Percentiles rank a stretch among this genome's conserved stretches.
These are phyloP conservation scores for Saccharomycopsis capsularis DNA, from an alignment of 805 yeast species.

Conservation along the genomic window DNA sequence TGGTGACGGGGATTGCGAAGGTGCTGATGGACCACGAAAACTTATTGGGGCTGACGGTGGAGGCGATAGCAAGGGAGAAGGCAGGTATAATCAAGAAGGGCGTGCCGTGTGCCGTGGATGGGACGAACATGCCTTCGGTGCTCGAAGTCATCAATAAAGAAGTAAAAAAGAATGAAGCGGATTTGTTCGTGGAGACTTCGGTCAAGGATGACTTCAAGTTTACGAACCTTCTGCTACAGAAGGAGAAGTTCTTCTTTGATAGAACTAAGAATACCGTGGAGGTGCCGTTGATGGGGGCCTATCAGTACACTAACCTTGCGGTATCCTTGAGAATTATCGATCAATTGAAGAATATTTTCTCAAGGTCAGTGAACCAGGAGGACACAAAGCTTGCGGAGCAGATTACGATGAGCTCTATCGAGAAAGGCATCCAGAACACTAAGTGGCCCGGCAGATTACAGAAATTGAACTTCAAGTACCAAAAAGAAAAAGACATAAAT, in stretches of 20 bases:
- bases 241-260: not conserved
- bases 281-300: conserved; percentile 58
- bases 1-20: conserved; percentile 72
- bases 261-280: not conserved
- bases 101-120: conserved; percentile 66
- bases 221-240: not conserved
- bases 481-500: conserved; percentile 24
- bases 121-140: conserved; percentile 49
- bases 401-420: conserved; percentile 33
- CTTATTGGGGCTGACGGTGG: conserved; percentile 60
- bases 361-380: too few relatives aligned
- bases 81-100: conserved; percentile 73
- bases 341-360: conserved; percentile 25
- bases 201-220: not conserved
- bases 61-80: conserved; percentile 67
- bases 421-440: conserved; percentile 47
- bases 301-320: conserved; percentile 64
- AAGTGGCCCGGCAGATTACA: conserved; percentile 90
- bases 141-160: conserved; percentile 37
- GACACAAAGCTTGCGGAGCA: conserved; percentile 17
- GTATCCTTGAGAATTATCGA: conserved; percentile 57
- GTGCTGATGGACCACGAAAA: conserved; percentile 82
- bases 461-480: conserved; percentile 29
- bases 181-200: conserved; percentile 24
- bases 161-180: conserved; percentile 32